phyloP scores from a whole-genome alignment of 352 stramenopile genomes.

The Phytophthora melonis region DNA sequence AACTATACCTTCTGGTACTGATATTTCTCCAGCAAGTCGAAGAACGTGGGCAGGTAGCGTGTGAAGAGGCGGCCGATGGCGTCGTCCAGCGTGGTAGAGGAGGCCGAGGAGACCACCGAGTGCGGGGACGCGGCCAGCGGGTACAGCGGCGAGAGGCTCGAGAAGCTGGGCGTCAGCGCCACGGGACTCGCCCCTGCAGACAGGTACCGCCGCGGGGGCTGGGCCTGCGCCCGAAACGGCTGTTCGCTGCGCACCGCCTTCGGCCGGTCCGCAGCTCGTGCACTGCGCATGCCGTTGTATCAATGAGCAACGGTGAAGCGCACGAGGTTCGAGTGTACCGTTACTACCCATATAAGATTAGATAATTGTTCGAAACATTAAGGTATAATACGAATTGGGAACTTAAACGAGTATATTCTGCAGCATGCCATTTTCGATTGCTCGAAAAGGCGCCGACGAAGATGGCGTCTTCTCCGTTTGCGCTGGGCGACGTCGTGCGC shows the following conservation, averaged over 20 bases:
- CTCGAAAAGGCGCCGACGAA: constrained; percentile 12
- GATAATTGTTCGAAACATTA: not conserved
- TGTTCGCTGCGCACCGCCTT: constrained; percentile 39
- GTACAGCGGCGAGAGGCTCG: constrained; percentile 56
- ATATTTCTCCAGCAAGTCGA: constrained; percentile 67
- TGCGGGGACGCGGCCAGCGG: constrained; percentile 37
- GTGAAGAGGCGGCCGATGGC: constrained; percentile 58
- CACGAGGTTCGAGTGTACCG: not conserved
- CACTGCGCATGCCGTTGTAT: constrained; percentile 11
- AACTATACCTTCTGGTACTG: constrained; percentile 57
- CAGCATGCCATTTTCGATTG: constrained; percentile 4
- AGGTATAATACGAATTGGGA: not conserved
- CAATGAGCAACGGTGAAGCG: not conserved
- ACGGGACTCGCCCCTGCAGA: constrained; percentile 57
- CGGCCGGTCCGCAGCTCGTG: constrained; percentile 1
- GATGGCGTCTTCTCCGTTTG: constrained; percentile 30
- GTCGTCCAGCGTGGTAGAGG: constrained; percentile 49
- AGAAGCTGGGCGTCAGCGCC: constrained; percentile 54
- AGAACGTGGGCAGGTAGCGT: constrained; percentile 64
- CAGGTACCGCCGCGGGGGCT: constrained; percentile 33
- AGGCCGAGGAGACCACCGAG: constrained; percentile 28
- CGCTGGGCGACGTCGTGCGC: constrained; percentile 62
- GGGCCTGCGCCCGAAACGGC: constrained; percentile 19
- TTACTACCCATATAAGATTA: not conserved
- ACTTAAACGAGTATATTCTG: constrained; percentile 4